These are phyloP conservation scores for Dactylellina drechsleri DNA, from an alignment of 2,329 filamentous ascomycete genomes.

Conservation along the genomic window DNA sequence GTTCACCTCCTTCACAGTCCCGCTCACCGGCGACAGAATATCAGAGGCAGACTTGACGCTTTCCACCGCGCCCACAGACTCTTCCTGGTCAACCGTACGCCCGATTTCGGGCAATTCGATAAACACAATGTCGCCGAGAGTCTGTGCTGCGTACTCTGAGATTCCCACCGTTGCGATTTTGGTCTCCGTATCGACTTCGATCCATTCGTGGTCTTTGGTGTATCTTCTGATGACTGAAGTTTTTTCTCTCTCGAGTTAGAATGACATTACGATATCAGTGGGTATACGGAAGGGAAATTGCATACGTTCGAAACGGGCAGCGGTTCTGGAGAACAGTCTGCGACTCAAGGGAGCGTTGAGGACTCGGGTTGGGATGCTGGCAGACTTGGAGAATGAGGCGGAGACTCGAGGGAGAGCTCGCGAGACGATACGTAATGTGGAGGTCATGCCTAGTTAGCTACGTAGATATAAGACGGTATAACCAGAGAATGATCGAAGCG, in stretches of 20 bases:
- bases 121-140: constrained; percentile 95
- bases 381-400: constrained; percentile 22
- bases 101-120: constrained; percentile 86
- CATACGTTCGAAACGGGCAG: constrained; percentile 33
- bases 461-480: not conserved
- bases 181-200: constrained; percentile 84
- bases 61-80: constrained; percentile 92
- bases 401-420: constrained; percentile 42
- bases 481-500: not conserved
- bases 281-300: not conserved
- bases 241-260: not conserved
- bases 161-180: constrained; percentile 87
- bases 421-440: constrained; percentile 42
- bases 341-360: constrained; percentile 22
- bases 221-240: constrained; percentile 73
- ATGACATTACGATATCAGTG: not conserved
- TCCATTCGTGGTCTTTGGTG: constrained; percentile 98
- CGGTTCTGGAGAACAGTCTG: constrained; percentile 38
- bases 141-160: constrained; percentile 87
- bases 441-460: constrained; percentile 28
- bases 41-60: constrained; percentile 99
- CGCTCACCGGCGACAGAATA: constrained; percentile 87
- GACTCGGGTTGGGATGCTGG: constrained; percentile 12
- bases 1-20: constrained; percentile 81
- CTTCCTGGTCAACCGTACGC: constrained; percentile 76